These are phyloP conservation scores for Candida pseudofarinosa DNA, from an alignment of 805 yeast genomes.

Conservation along the genomic window DNA sequence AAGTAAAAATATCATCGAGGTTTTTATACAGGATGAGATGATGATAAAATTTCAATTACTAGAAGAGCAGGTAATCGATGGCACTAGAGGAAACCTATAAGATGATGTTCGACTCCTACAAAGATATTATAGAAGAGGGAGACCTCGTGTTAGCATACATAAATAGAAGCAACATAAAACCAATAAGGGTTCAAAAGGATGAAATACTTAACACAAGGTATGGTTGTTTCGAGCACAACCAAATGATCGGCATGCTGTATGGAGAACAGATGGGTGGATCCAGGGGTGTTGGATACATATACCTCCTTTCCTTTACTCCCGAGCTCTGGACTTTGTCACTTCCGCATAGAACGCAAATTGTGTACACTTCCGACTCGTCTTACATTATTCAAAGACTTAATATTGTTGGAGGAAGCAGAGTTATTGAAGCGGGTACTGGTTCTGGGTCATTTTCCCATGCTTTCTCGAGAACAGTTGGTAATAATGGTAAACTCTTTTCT, in stretches of 20 bases:
- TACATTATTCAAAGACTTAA: slow-evolving; percentile 81
- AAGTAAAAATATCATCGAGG: too few relatives aligned
- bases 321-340: slow-evolving; percentile 95
- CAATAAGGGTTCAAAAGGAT: slow-evolving; percentile 58
- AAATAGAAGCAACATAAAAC: slow-evolving; percentile 74
- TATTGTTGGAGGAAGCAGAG: slow-evolving; percentile 68
- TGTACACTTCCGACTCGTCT: slow-evolving; percentile 91
- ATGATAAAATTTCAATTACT: neutral
- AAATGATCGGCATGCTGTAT: slow-evolving; percentile 74
- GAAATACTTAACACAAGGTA: slow-evolving; percentile 75
- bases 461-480: slow-evolving; percentile 71
- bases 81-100: neutral
- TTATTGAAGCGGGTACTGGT: slow-evolving; percentile 97
- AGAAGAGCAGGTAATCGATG: neutral
- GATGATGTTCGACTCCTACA: slow-evolving; percentile 56
- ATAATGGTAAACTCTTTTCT: slow-evolving; percentile 64
- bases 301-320: slow-evolving; percentile 85
- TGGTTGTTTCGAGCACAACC: slow-evolving; percentile 82
- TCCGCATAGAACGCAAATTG: slow-evolving; percentile 97
- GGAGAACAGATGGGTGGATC: slow-evolving; percentile 82
- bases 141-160: slow-evolving; percentile 86
- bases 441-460: slow-evolving; percentile 95
- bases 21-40: neutral
- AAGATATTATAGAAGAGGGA: slow-evolving; percentile 72
- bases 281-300: slow-evolving; percentile 79